Percentiles rank a stretch among this genome's conserved stretches.
Evolutionary conservation across 2,329 filamentous ascomycete genomes (phyloP).

Genomic region (Fusarium acutatum): DNA sequence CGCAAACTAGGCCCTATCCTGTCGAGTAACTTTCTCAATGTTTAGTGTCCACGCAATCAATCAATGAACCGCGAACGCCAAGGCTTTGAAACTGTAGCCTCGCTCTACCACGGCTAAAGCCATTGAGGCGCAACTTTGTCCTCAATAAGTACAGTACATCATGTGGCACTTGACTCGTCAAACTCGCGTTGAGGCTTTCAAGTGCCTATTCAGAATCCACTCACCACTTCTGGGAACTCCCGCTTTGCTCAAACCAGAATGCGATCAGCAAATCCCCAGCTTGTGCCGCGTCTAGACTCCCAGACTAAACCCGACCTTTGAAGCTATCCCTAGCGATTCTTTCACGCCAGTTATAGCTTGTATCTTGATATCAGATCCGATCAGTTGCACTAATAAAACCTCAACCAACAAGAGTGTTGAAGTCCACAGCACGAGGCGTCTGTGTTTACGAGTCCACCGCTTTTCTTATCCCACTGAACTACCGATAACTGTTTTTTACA

Average conservation of each 20-base stretch:
- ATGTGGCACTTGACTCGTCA: conserved; percentile 27
- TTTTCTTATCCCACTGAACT: not conserved
- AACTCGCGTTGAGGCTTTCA: not conserved
- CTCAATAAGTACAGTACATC: not conserved
- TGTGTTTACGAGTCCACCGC: conserved; percentile 21
- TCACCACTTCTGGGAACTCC: not conserved
- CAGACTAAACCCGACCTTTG: not conserved
- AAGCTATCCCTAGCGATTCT: not conserved
- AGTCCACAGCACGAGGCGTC: conserved; percentile 15
- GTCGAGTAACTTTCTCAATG: not conserved
- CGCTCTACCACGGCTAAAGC: not conserved
- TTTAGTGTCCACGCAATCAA: not conserved
- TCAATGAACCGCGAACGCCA: not conserved
- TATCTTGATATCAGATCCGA: not conserved
- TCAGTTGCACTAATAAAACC: not conserved
- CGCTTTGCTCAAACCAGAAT: conserved; percentile 3
- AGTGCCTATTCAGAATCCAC: conserved; percentile 17
- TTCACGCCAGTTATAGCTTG: not conserved
- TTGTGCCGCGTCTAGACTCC: conserved; percentile 17
- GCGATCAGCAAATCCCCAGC: conserved; percentile 15
- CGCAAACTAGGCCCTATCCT: not conserved
- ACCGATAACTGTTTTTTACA: not conserved
- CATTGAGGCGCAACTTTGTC: not conserved
- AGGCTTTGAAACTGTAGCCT: conserved; percentile 1
- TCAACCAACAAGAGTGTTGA: conserved; percentile 17